phyloP scores from a whole-genome alignment of 306 rosid species.

The Quercus cerris region DNA sequence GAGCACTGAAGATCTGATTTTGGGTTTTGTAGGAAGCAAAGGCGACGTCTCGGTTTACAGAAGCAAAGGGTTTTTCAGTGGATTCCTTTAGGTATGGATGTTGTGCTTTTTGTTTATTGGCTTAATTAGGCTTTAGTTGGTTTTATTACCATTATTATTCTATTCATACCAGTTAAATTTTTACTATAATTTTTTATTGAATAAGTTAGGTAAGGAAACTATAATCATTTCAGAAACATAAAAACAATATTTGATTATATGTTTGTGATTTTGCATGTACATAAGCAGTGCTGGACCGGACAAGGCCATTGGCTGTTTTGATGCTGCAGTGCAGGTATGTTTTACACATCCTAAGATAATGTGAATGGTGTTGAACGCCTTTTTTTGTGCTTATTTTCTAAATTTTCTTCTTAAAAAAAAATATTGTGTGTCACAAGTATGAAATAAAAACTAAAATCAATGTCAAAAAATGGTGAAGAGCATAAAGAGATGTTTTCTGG shows the following conservation, averaged over 20 bases:
- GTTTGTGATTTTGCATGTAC: conserved; percentile 19
- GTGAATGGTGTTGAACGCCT: background rate
- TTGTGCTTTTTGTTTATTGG: background rate
- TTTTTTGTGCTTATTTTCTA: background rate
- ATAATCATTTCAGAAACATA: background rate
- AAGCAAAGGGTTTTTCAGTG: conserved; percentile 27
- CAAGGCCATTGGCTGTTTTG: conserved; percentile 67
- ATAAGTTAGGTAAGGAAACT: background rate
- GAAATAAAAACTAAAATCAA: background rate
- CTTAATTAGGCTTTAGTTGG: background rate
- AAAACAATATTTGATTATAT: background rate
- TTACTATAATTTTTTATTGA: background rate
- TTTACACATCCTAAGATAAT: background rate
- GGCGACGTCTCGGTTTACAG: conserved; percentile 39
- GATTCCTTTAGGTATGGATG: conserved; percentile 34
- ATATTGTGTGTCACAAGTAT: background rate
- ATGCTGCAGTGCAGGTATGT: conserved; percentile 77
- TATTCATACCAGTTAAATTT: no score
- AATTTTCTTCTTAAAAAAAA: background rate
- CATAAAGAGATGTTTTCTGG: background rate
- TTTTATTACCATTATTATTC: background rate
- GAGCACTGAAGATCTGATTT: background rate
- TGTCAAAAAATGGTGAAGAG: background rate
- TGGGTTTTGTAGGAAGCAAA: conserved; percentile 37
- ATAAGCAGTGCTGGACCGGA: conserved; percentile 35